These are phyloP conservation scores for Cairneyella variabilis DNA, from an alignment of 495 filamentous ascomycete species.

Conservation along the genomic window DNA sequence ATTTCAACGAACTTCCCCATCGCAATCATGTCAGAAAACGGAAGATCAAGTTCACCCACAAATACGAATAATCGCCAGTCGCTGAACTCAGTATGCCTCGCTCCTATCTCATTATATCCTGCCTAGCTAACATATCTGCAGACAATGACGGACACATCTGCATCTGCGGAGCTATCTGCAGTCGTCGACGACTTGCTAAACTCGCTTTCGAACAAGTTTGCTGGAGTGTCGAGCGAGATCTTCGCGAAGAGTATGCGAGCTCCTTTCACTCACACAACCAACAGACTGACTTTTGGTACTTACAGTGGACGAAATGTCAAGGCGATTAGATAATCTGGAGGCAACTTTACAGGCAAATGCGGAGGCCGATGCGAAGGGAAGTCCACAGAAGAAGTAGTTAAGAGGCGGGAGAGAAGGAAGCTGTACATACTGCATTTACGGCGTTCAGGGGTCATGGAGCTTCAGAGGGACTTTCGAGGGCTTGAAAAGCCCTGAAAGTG, in stretches of 20 bases:
- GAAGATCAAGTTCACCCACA: no score
- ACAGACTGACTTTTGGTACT: neutral
- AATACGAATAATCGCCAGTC: no score
- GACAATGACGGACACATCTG: slow-evolving; percentile 13
- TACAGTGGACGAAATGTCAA: slow-evolving; percentile 92
- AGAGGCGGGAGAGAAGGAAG: slow-evolving; percentile 1
- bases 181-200: slow-evolving; percentile 84
- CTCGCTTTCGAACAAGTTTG: slow-evolving; percentile 79
- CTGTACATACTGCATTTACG: no score
- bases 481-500: no score
- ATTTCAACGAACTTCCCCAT: no score
- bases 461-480: no score
- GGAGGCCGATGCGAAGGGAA: slow-evolving; percentile 32
- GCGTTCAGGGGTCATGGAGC: no score
- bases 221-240: slow-evolving; percentile 73
- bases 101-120: no score
- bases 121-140: slow-evolving; percentile 32
- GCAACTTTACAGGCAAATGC: slow-evolving; percentile 56
- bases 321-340: slow-evolving; percentile 84
- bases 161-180: slow-evolving; percentile 61
- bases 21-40: no score
- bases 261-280: no score
- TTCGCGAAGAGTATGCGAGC: slow-evolving; percentile 72
- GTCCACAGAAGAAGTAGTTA: slow-evolving; percentile 26
- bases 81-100: slow-evolving; percentile 10